Evolutionary conservation across 805 yeast genomes (phyloP).

Genomic region (Candida multigemmis): DNA sequence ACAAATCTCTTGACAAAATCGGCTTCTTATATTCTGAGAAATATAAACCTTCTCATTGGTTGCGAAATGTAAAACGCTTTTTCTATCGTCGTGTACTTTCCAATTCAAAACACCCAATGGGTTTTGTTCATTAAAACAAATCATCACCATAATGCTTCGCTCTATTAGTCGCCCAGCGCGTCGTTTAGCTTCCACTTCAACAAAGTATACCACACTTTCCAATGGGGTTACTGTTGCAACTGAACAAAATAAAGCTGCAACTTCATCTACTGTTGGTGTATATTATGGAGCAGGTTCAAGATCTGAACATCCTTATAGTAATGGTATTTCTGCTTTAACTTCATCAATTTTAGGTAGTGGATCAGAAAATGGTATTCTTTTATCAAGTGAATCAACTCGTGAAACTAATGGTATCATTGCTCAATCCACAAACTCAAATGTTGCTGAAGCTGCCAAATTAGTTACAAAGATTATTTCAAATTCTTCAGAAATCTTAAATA

Average conservation of each 20-base stretch:
- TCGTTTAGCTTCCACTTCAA: slow-evolving; percentile 44
- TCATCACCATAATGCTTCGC: too few species aligned
- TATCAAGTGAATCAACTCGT: slow-evolving; percentile 46
- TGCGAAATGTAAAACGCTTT: too few species aligned
- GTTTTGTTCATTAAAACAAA: too few species aligned
- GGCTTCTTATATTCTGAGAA: too few species aligned
- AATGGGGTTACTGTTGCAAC: slow-evolving; percentile 73
- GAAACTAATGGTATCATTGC: slow-evolving; percentile 60
- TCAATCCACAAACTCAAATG: slow-evolving; percentile 41
- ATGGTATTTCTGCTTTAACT: slow-evolving; percentile 68
- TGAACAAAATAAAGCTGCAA: slow-evolving; percentile 47
- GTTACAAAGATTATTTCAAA: slow-evolving; percentile 37
- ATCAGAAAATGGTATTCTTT: slow-evolving; percentile 44
- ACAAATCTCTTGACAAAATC: too few species aligned
- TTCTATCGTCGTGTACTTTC: too few species aligned
- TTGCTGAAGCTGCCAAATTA: slow-evolving; percentile 42
- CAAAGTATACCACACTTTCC: slow-evolving; percentile 62
- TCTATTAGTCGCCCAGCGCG: slow-evolving; percentile 43
- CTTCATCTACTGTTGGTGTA: slow-evolving; percentile 57
- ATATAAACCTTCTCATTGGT: too few species aligned
- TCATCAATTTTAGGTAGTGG: slow-evolving; percentile 39
- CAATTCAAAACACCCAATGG: too few species aligned
- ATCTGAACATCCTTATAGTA: slow-evolving; percentile 71
- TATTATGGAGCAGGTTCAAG: slow-evolving; percentile 73
- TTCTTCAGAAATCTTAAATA: slow-evolving; percentile 27